Evolutionary conservation across 1,284 basidiomycete genomes (phyloP).

Genomic region (Moesziomyces aphidis): DNA sequence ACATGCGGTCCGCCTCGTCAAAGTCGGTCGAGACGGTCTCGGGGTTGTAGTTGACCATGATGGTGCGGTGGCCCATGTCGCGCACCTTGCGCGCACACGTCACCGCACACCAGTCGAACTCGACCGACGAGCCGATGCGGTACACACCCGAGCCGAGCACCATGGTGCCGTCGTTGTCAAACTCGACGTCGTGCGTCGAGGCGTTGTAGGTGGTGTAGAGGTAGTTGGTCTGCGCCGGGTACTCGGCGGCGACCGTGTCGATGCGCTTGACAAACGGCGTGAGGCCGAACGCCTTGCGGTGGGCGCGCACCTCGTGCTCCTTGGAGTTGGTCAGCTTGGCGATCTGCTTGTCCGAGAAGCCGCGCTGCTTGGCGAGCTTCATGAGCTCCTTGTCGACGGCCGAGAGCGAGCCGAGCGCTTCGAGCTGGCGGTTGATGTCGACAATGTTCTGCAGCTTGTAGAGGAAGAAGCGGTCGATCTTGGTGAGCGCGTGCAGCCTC

Average conservation of each 20-base stretch:
- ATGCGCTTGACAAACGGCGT: slow-evolving; percentile 99
- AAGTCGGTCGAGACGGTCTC: slow-evolving; percentile 99
- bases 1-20: slow-evolving; percentile 97
- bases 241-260: slow-evolving; percentile 98
- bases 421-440: slow-evolving; percentile 61
- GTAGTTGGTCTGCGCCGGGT: slow-evolving; percentile 98
- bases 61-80: slow-evolving; percentile 90
- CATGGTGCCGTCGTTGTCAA: slow-evolving; percentile 97
- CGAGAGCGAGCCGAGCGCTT: slow-evolving; percentile 72
- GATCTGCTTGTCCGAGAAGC: slow-evolving; percentile 94
- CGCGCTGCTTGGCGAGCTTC: slow-evolving; percentile 66
- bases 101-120: slow-evolving; percentile 99
- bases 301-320: slow-evolving; percentile 82
- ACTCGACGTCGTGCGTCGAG: slow-evolving; percentile 92
- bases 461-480: slow-evolving; percentile 97
- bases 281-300: slow-evolving; percentile 86
- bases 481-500: slow-evolving; percentile 89
- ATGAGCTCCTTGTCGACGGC: slow-evolving; percentile 71
- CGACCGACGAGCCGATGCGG: slow-evolving; percentile 96
- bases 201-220: slow-evolving; percentile 99
- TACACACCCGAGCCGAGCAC: slow-evolving; percentile 99
- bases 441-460: slow-evolving; percentile 99
- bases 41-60: slow-evolving; percentile 99
- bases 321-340: slow-evolving; percentile 76
- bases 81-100: slow-evolving; percentile 93